phyloP scores from a whole-genome alignment of 129 eudicot genomes.

The Smallanthus sonchifolius region DNA sequence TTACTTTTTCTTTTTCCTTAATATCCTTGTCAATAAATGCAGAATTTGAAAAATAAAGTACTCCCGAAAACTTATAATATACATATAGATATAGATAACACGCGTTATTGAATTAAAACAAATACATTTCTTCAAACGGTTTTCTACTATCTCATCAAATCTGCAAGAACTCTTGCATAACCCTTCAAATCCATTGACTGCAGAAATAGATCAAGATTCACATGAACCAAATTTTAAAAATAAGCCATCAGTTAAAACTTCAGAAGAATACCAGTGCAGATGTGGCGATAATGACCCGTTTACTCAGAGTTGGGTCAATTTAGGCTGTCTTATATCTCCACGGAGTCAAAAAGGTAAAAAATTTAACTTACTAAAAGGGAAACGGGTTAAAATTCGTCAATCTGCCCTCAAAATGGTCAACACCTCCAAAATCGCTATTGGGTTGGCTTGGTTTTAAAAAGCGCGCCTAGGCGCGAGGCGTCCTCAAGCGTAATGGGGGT shows the following conservation, averaged over 20 bases:
- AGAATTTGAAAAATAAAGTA: not conserved
- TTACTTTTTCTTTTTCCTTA: no score
- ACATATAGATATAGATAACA: not conserved
- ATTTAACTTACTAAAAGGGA: not conserved
- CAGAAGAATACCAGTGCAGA: not conserved
- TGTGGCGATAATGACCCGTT: not conserved
- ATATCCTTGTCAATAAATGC: not conserved
- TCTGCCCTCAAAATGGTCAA: not conserved
- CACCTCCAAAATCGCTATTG: not conserved
- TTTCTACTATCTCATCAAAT: conserved; percentile 1
- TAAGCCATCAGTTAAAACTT: not conserved
- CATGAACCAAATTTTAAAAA: not conserved
- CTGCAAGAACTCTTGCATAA: not conserved
- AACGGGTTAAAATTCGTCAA: not conserved
- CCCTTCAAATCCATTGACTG: not conserved
- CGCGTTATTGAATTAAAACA: not conserved
- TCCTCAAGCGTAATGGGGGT: no score
- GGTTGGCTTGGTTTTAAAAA: no score
- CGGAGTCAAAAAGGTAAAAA: no score
- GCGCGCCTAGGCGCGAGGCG: no score
- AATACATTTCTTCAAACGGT: conserved; percentile 4
- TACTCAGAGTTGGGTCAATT: not conserved
- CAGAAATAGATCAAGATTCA: not conserved
- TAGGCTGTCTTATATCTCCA: not conserved
- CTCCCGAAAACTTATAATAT: not conserved